Percentiles rank a stretch among this genome's conserved stretches.
Conservation (phyloP, 2,329 filamentous ascomycete species). For the Colletotrichum tropicale region DNA sequence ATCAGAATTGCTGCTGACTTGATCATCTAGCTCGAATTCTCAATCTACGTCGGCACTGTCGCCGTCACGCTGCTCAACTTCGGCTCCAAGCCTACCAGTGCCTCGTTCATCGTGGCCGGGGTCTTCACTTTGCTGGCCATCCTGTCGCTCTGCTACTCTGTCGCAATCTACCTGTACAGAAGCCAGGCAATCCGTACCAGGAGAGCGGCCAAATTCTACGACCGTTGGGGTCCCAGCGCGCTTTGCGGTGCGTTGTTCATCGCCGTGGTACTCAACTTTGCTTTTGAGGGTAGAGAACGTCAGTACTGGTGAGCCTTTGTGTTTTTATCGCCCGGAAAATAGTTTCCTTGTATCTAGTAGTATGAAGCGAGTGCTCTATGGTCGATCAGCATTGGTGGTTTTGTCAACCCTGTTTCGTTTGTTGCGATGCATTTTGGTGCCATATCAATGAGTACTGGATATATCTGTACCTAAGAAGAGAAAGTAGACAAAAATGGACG, state of each 20-base stretch:
- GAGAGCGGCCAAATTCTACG: constrained; percentile 88
- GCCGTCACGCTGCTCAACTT: constrained; percentile 87
- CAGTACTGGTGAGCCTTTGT: constrained; percentile 47
- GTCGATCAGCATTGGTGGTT: neutral
- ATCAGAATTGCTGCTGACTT: constrained; percentile 22
- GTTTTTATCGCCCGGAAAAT: neutral
- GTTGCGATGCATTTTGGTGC: neutral
- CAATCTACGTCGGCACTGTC: constrained; percentile 89
- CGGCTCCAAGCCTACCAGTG: constrained; percentile 57
- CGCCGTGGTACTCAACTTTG: constrained; percentile 82
- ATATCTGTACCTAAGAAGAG: neutral
- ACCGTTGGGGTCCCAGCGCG: constrained; percentile 81
- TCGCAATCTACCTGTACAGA: constrained; percentile 86
- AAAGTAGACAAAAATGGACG: neutral
- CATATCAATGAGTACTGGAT: neutral
- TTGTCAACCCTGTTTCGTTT: neutral
- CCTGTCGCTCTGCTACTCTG: constrained; percentile 79
- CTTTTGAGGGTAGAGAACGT: constrained; percentile 71
- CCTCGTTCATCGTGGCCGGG: constrained; percentile 73
- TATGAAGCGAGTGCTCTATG: neutral
- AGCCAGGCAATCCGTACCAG: constrained; percentile 84
- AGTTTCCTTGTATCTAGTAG: neutral
- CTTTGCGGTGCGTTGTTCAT: constrained; percentile 76
- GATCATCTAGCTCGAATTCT: constrained; percentile 79
- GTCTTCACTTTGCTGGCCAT: constrained; percentile 85